phyloP scores from a whole-genome alignment of 1,284 basidiomycete species.

The Sphagnurus paluster region DNA sequence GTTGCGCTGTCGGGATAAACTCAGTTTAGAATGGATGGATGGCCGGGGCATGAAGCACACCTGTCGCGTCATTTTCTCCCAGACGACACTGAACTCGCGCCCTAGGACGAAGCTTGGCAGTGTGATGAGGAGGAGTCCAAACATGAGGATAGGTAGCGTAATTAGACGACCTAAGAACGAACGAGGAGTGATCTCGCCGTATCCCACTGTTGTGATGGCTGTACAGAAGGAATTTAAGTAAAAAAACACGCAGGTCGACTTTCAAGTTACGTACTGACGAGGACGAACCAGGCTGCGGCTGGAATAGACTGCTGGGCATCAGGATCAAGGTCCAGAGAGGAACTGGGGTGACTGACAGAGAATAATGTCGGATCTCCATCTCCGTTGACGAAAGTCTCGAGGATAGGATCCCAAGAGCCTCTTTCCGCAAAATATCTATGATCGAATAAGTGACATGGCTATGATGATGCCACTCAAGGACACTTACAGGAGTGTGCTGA shows the following conservation, averaged over 20 bases:
- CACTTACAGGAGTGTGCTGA: conserved; percentile 79
- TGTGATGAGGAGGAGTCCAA: conserved; percentile 84
- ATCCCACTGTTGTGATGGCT: conserved; percentile 86
- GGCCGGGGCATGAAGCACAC: conserved; percentile 26
- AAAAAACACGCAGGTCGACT: too few species aligned
- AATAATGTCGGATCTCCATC: conserved; percentile 83
- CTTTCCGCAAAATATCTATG: conserved; percentile 83
- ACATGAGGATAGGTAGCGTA: conserved; percentile 82
- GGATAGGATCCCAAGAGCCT: conserved; percentile 79
- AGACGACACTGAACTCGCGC: conserved; percentile 84
- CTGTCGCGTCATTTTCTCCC: conserved; percentile 74
- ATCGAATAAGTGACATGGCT: background rate
- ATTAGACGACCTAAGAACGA: conserved; percentile 81
- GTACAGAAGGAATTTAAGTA: conserved; percentile 3
- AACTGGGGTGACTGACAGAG: conserved; percentile 38
- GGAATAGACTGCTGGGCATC: conserved; percentile 63
- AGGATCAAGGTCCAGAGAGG: background rate
- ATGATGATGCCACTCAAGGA: background rate
- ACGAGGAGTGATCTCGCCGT: conserved; percentile 84
- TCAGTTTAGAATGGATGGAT: background rate
- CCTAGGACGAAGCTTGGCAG: conserved; percentile 88
- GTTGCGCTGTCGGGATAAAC: conserved; percentile 9
- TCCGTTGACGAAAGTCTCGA: conserved; percentile 79
- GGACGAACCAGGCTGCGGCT: conserved; percentile 47
- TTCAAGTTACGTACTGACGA: conserved; percentile 37